A percentile compares a stretch with the other conserved stretches of the same genome.
Conservation (phyloP, 228 moss, liverwort and hornwort species). For the Sphagnum fallax region DNA sequence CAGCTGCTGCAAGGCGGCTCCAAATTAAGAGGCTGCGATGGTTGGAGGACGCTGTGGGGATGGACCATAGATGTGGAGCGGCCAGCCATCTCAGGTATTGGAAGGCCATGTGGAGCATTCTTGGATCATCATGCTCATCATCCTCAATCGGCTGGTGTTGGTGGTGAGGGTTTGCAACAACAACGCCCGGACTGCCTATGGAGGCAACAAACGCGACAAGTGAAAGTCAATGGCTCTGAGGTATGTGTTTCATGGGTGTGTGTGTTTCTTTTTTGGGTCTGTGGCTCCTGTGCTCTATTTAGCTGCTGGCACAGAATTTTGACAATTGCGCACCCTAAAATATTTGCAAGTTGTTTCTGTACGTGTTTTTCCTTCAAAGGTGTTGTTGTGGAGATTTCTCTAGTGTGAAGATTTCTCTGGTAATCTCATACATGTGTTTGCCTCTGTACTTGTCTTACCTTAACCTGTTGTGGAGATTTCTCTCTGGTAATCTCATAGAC, state of each 20-base stretch:
- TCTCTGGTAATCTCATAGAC: no score
- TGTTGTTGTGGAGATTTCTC: not conserved
- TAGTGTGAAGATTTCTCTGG: not conserved
- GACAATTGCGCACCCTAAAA: not conserved
- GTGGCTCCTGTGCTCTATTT: not conserved
- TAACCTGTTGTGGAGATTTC: no score
- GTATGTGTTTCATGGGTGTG: slow-evolving; percentile 10
- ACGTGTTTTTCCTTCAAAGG: not conserved
- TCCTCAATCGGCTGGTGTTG: not conserved
- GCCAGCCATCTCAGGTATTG: not conserved
- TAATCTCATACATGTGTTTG: not conserved
- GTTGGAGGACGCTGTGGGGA: slow-evolving; percentile 22
- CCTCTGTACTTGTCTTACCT: no score
- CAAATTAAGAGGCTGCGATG: no score
- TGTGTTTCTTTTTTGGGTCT: not conserved
- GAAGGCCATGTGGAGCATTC: not conserved
- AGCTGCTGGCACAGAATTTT: not conserved
- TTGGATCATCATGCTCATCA: not conserved
- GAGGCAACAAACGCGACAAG: slow-evolving; percentile 63
- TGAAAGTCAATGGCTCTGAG: slow-evolving; percentile 89
- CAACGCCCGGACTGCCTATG: slow-evolving; percentile 6
- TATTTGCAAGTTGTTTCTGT: not conserved
- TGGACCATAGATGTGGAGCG: not conserved
- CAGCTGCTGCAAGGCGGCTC: no score
- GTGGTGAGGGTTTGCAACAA: not conserved